Percentiles rank a stretch among this genome's conserved stretches.
These are phyloP conservation scores for Mucor piriformis DNA, from an alignment of 371 early-diverging fungal genomes.

Conservation along the genomic window DNA sequence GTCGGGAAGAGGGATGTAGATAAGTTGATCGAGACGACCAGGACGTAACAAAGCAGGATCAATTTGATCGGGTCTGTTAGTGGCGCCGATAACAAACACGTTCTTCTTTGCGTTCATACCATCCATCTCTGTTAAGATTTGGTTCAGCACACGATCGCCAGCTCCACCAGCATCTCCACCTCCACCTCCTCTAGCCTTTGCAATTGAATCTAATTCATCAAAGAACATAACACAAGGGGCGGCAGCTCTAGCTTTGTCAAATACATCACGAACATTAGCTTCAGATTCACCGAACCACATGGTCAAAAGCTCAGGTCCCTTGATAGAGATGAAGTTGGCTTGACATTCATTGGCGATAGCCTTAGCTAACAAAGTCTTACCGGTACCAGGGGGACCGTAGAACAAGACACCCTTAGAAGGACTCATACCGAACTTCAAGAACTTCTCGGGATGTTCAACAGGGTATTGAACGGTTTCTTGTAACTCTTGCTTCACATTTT, in stretches of 20 bases:
- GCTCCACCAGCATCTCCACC: constrained; percentile 94
- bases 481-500: constrained; percentile 98
- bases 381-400: constrained; percentile 99
- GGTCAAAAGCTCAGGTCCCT: constrained; percentile 99
- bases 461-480: constrained; percentile 99
- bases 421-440: constrained; percentile 99
- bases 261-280: constrained; percentile 99
- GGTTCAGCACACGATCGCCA: constrained; percentile 99
- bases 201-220: constrained; percentile 99
- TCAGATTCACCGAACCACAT: constrained; percentile 99
- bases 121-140: constrained; percentile 99
- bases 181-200: constrained; percentile 90
- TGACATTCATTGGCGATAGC: constrained; percentile 99
- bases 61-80: constrained; percentile 75
- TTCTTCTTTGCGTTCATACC: constrained; percentile 99
- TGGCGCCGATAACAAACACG: constrained; percentile 99
- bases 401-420: constrained; percentile 99
- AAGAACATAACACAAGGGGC: constrained; percentile 99
- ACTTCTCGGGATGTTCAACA: constrained; percentile 99
- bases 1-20: constrained; percentile 99
- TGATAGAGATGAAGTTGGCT: constrained; percentile 99
- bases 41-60: constrained; percentile 70
- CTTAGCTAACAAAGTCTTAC: constrained; percentile 99
- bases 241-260: constrained; percentile 99
- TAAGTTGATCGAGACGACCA: constrained; percentile 99